Percentiles rank a stretch among this genome's conserved stretches.
Conservation (phyloP, 345 rosid genomes). For the Cardamine occulta region DNA sequence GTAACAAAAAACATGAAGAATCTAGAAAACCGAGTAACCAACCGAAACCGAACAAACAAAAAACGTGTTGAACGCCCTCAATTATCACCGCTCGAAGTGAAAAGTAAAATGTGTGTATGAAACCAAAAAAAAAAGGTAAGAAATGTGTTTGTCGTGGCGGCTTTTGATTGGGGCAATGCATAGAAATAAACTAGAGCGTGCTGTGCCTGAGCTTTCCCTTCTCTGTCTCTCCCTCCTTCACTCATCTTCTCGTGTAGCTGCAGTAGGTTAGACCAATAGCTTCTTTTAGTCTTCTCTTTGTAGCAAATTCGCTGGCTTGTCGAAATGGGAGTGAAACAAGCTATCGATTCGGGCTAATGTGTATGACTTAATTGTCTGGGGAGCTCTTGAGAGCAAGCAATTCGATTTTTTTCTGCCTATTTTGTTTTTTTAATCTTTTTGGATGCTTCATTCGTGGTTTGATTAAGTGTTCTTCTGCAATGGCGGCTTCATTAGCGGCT, state of each 20-base stretch:
- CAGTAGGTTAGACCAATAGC: conserved; percentile 52
- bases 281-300: conserved; percentile 26
- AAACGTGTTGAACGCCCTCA: not conserved
- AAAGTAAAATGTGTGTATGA: not conserved
- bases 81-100: conserved; percentile 3
- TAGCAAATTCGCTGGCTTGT: conserved; percentile 1
- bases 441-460: conserved; percentile 8
- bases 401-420: conserved; percentile 1
- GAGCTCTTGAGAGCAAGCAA: conserved; percentile 1
- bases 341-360: conserved; percentile 33
- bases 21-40: not conserved
- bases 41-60: not conserved
- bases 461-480: conserved; percentile 43
- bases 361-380: conserved; percentile 7
- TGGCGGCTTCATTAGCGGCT: conserved; percentile 82
- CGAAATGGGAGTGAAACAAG: conserved; percentile 13
- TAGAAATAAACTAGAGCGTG: conserved; percentile 39
- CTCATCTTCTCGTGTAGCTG: conserved; percentile 34
- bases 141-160: conserved; percentile 40
- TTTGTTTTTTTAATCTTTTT: not conserved
- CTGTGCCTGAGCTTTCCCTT: conserved; percentile 22
- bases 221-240: conserved; percentile 35
- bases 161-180: conserved; percentile 37
- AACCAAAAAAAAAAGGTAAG: not conserved
- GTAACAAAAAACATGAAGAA: no score